A percentile compares a stretch with the other conserved stretches of the same genome.
These are phyloP conservation scores for Glarea lozoyensis DNA, from an alignment of 495 filamentous ascomycete species.

Conservation along the genomic window DNA sequence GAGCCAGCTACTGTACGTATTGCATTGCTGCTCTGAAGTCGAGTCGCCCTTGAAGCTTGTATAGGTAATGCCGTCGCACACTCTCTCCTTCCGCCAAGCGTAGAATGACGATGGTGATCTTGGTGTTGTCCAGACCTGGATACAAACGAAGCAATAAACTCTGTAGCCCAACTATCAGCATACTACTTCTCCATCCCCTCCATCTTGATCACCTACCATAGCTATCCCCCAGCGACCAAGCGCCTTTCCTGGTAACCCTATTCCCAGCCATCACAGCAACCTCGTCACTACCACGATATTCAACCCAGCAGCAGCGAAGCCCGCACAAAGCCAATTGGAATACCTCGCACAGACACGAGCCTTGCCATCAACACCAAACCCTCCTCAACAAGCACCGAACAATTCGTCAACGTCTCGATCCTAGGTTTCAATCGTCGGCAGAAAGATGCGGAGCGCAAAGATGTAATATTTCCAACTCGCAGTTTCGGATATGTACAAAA, in stretches of 20 bases:
- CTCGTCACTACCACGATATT: too few relatives aligned
- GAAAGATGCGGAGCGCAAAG: too few relatives aligned
- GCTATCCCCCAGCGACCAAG: slow-evolving; percentile 19
- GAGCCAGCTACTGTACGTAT: background rate
- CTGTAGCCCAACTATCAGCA: slow-evolving; percentile 1
- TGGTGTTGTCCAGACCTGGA: slow-evolving; percentile 2
- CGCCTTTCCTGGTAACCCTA: background rate
- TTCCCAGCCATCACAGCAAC: too few relatives aligned
- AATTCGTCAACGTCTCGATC: too few relatives aligned
- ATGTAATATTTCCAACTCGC: too few relatives aligned
- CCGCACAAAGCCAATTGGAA: slow-evolving; percentile 13
- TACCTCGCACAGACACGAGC: background rate
- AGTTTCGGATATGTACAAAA: too few relatives aligned
- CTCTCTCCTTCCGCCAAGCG: background rate
- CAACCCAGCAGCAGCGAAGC: too few relatives aligned
- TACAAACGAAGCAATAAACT: slow-evolving; percentile 19
- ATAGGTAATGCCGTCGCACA: background rate
- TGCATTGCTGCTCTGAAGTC: too few relatives aligned
- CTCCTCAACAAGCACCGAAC: background rate
- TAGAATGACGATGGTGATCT: background rate
- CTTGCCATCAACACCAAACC: slow-evolving; percentile 11
- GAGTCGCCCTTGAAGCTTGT: background rate
- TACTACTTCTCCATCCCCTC: background rate
- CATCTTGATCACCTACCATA: slow-evolving; percentile 8
- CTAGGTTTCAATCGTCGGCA: too few relatives aligned